Evolutionary conservation across 1,284 basidiomycete species (phyloP).

Genomic region (Taiwanofungus camphoratus): DNA sequence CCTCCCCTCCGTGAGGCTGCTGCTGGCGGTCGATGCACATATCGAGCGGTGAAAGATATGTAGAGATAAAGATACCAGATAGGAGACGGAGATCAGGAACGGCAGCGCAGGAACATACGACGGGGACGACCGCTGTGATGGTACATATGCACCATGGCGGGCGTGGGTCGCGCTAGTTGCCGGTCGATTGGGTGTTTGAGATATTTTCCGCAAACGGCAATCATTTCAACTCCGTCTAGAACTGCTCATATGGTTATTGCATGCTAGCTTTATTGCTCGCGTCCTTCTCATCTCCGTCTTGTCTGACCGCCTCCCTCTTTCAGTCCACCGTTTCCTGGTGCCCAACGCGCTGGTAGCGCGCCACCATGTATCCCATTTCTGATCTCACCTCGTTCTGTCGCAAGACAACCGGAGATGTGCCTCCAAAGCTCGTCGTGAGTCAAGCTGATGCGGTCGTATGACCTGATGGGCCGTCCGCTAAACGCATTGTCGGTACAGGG

Average conservation of each 20-base stretch:
- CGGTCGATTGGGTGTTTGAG: constrained; percentile 1
- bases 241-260: constrained; percentile 3
- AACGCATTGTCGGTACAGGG: constrained; percentile 39
- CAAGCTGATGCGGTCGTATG: not conserved
- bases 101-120: not conserved
- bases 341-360: constrained; percentile 11
- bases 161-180: not conserved
- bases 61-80: no score
- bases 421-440: constrained; percentile 83
- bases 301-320: constrained; percentile 1
- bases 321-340: constrained; percentile 4
- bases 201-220: not conserved
- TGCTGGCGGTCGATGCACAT: no score
- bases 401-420: constrained; percentile 81
- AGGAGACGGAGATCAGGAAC: not conserved
- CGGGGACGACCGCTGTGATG: not conserved
- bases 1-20: not conserved
- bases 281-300: constrained; percentile 1
- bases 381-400: constrained; percentile 84
- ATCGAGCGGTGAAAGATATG: no score
- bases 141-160: not conserved
- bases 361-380: constrained; percentile 70
- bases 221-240: not conserved
- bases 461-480: constrained; percentile 1
- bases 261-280: no score